A percentile compares a stretch with the other conserved stretches of the same genome.
These are phyloP conservation scores for Coemansia sp. DNA, from an alignment of 192 early-diverging fungal genomes.

Conservation along the genomic window DNA sequence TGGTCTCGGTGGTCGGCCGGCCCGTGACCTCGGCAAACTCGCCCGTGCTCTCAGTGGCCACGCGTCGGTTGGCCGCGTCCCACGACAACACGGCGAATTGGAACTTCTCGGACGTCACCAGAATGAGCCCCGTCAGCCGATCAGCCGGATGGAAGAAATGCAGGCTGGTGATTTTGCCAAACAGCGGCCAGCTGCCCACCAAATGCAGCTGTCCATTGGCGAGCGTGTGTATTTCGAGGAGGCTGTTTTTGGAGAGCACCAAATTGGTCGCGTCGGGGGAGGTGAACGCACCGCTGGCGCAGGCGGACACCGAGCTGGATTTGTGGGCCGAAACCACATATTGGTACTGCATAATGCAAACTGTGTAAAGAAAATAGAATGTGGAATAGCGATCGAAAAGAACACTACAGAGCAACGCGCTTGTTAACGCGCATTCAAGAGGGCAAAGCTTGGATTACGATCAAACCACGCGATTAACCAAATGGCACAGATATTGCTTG, in stretches of 20 bases:
- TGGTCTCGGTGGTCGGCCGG: slow-evolving; percentile 53
- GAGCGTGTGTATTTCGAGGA: slow-evolving; percentile 54
- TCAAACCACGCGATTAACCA: too few species aligned
- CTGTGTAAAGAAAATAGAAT: slow-evolving; percentile 2
- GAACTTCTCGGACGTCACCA: slow-evolving; percentile 67
- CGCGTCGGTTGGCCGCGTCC: slow-evolving; percentile 40
- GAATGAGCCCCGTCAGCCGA: slow-evolving; percentile 58
- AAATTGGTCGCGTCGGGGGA: slow-evolving; percentile 63
- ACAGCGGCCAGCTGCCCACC: slow-evolving; percentile 59
- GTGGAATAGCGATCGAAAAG: too few species aligned
- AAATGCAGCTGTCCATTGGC: slow-evolving; percentile 46
- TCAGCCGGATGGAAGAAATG: slow-evolving; percentile 32
- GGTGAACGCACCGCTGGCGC: slow-evolving; percentile 67
- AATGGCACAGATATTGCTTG: too few species aligned
- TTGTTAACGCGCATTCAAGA: too few species aligned
- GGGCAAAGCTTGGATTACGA: too few species aligned
- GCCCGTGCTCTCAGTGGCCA: slow-evolving; percentile 68
- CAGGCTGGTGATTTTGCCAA: slow-evolving; percentile 67
- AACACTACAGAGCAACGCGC: too few species aligned
- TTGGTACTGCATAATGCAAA: slow-evolving; percentile 53
- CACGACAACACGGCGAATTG: slow-evolving; percentile 73
- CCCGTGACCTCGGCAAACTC: slow-evolving; percentile 59
- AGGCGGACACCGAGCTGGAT: slow-evolving; percentile 66
- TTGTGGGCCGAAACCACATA: slow-evolving; percentile 83
- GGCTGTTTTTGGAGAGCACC: slow-evolving; percentile 59